Evolutionary conservation across 2,329 filamentous ascomycete species (phyloP).

Genomic region (Penicillium sp.): DNA sequence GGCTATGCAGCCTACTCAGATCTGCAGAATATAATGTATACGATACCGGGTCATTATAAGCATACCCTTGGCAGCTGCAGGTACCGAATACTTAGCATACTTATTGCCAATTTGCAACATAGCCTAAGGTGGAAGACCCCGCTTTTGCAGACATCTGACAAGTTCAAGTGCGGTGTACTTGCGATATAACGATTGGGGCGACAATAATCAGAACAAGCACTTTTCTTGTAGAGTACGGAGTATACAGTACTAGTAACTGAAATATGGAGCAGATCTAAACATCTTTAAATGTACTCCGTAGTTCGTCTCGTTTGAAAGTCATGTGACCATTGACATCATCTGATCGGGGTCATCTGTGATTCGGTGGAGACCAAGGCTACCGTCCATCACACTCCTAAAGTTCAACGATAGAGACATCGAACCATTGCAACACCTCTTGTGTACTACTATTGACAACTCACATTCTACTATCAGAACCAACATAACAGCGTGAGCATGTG

Average conservation of each 20-base stretch:
- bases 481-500: constrained; percentile 46
- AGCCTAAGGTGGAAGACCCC: background rate
- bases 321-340: constrained; percentile 19
- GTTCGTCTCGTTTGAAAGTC: too few species aligned
- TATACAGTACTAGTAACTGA: too few species aligned
- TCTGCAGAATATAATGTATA: background rate
- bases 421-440: background rate
- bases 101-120: background rate
- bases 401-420: background rate
- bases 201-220: background rate
- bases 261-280: background rate
- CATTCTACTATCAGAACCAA: constrained; percentile 6
- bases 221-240: background rate
- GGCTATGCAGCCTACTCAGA: background rate
- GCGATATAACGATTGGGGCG: too few species aligned
- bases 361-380: constrained; percentile 8
- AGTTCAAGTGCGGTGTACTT: background rate
- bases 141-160: constrained; percentile 3
- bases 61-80: background rate
- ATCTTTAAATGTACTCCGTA: too few species aligned
- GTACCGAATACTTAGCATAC: constrained; percentile 5
- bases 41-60: background rate
- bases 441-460: background rate
- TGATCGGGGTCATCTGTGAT: constrained; percentile 1
- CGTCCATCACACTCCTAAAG: constrained; percentile 8